These are phyloP conservation scores for Themeda triandra DNA, from an alignment of 176 grass and related monocot species.

Conservation along the genomic window DNA sequence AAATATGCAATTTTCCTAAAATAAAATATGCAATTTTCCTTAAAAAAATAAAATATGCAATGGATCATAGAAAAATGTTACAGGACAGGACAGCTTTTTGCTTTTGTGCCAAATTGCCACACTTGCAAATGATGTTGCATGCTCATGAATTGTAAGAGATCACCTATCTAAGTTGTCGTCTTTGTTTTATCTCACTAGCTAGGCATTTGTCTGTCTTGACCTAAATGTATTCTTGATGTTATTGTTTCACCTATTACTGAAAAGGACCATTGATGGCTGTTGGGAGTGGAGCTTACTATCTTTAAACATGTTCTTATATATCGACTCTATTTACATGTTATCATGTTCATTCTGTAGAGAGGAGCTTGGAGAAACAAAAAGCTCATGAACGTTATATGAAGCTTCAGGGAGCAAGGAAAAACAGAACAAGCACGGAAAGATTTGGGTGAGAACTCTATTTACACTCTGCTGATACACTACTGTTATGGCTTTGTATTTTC, in stretches of 20 bases:
- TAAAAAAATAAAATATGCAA: background rate
- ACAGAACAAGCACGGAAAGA: constrained; percentile 93
- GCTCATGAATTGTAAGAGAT: background rate
- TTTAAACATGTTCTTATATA: background rate
- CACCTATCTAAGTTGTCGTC: background rate
- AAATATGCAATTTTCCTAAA: background rate
- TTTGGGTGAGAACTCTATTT: constrained; percentile 73
- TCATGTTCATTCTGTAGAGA: constrained; percentile 46
- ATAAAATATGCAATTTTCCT: no score
- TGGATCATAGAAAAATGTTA: background rate
- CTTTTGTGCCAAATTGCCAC: background rate
- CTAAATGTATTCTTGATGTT: background rate
- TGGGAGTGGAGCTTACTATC: background rate
- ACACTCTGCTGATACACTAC: background rate
- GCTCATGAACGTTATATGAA: constrained; percentile 98
- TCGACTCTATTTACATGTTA: background rate
- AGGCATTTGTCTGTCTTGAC: background rate
- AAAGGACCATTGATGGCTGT: background rate
- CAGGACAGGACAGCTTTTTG: background rate
- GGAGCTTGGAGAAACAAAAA: constrained; percentile 95
- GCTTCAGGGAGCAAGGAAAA: constrained; percentile 98
- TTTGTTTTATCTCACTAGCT: background rate
- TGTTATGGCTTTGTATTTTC: background rate
- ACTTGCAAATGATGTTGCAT: background rate
- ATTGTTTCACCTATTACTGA: background rate